Evolutionary conservation across 2,329 filamentous ascomycete species (phyloP).

Genomic region (Verruconis gallopava): DNA sequence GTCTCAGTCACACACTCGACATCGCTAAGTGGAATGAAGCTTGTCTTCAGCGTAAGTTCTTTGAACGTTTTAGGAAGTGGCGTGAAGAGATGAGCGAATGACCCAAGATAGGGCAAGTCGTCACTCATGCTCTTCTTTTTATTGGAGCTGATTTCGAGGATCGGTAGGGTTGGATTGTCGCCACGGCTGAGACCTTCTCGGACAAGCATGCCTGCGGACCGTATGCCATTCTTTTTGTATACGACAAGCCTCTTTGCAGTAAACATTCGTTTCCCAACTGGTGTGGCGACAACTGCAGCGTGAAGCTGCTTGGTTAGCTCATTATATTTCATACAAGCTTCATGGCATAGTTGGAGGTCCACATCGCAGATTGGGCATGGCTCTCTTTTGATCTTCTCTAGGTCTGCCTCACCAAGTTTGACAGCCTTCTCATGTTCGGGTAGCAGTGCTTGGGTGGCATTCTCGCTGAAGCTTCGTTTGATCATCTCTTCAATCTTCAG

Average conservation of each 20-base stretch:
- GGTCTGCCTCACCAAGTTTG: constrained; percentile 77
- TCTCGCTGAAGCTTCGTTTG: constrained; percentile 97
- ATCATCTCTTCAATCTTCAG: constrained; percentile 99
- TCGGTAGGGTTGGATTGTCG: constrained; percentile 55
- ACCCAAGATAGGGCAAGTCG: constrained; percentile 66
- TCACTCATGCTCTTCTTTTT: constrained; percentile 68
- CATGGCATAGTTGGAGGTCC: constrained; percentile 68
- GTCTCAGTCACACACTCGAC: constrained; percentile 76
- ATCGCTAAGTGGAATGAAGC: constrained; percentile 60
- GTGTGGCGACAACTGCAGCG: constrained; percentile 61
- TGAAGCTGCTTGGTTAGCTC: constrained; percentile 72
- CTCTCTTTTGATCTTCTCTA: constrained; percentile 81
- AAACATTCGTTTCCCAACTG: constrained; percentile 71
- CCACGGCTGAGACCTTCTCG: constrained; percentile 60
- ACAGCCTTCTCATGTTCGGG: constrained; percentile 95
- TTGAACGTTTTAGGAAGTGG: constrained; percentile 52
- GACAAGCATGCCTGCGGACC: constrained; percentile 68
- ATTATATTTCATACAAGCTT: constrained; percentile 67
- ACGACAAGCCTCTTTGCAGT: constrained; percentile 63
- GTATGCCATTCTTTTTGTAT: constrained; percentile 69
- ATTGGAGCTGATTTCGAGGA: constrained; percentile 63
- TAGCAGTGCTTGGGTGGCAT: constrained; percentile 85
- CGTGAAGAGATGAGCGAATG: constrained; percentile 55
- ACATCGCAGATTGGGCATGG: constrained; percentile 69
- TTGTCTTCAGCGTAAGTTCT: constrained; percentile 54